A percentile compares a stretch with the other conserved stretches of the same genome.
Evolutionary conservation across 805 yeast genomes (phyloP).

Genomic region (Candida silvicultrix): DNA sequence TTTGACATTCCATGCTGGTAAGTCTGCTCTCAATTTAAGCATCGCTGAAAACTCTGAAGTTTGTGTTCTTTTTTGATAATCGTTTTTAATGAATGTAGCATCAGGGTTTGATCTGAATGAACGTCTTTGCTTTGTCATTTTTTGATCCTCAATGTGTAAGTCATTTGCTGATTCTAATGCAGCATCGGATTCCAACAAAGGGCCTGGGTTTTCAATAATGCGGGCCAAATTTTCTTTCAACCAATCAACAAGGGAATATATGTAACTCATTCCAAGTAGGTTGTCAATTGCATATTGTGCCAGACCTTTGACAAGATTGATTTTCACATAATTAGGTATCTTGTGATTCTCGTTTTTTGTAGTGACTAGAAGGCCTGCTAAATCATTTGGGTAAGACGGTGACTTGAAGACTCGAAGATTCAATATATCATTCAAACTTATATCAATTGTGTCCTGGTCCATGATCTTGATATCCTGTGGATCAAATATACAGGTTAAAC

Average conservation of each 20-base stretch:
- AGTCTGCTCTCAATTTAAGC: slow-evolving; percentile 39
- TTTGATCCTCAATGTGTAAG: slow-evolving; percentile 1
- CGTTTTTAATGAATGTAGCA: slow-evolving; percentile 25
- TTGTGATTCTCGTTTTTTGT: slow-evolving; percentile 33
- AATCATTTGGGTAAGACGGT: slow-evolving; percentile 49
- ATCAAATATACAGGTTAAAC: slow-evolving; percentile 51
- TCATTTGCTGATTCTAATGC: slow-evolving; percentile 1
- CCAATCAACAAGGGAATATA: slow-evolving; percentile 73
- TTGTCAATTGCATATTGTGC: slow-evolving; percentile 36
- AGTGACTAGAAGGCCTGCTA: slow-evolving; percentile 65
- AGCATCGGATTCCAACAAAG: slow-evolving; percentile 33
- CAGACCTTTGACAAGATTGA: slow-evolving; percentile 45
- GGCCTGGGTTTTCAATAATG: slow-evolving; percentile 71
- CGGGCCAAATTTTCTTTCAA: slow-evolving; percentile 52
- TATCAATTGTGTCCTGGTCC: slow-evolving; percentile 16
- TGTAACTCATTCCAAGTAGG: slow-evolving; percentile 62
- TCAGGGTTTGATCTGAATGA: slow-evolving; percentile 24
- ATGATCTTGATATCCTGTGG: slow-evolving; percentile 24
- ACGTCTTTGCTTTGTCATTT: slow-evolving; percentile 5
- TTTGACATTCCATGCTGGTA: slow-evolving; percentile 84
- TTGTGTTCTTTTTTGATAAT: slow-evolving; percentile 28
- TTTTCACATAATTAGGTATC: slow-evolving; percentile 65
- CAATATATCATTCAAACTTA: slow-evolving; percentile 21
- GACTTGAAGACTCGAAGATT: slow-evolving; percentile 38
- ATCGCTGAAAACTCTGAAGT: slow-evolving; percentile 31